phyloP scores from a whole-genome alignment of 495 filamentous ascomycete genomes.

The Venustampulla echinocandica region DNA sequence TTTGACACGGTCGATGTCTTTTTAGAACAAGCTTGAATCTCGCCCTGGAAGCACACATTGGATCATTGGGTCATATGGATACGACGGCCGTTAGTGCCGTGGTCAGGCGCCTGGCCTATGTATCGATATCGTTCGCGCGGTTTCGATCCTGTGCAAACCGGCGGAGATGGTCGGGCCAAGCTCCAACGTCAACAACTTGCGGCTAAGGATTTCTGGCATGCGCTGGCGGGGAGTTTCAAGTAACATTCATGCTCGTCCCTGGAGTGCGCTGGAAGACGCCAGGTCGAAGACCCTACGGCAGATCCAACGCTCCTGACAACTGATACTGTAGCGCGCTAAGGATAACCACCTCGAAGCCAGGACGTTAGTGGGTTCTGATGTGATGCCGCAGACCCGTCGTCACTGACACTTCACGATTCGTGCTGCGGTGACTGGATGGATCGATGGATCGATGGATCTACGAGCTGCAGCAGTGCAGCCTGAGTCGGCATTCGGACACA shows the following conservation, averaged over 20 bases:
- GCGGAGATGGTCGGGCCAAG: conserved; percentile 1
- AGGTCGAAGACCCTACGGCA: conserved; percentile 11
- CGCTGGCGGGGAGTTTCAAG: conserved; percentile 24
- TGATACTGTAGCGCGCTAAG: conserved; percentile 13
- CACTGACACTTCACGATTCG: conserved; percentile 3
- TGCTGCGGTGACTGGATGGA: too few relatives aligned
- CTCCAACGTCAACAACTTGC: too few relatives aligned
- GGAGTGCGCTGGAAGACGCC: too few relatives aligned
- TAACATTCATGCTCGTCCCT: conserved; percentile 18
- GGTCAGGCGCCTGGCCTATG: too few relatives aligned
- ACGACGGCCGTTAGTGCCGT: too few relatives aligned
- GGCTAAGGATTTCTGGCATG: conserved; percentile 19
- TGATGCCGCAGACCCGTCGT: conserved; percentile 12
- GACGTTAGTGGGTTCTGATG: conserved; percentile 15
- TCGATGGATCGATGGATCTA: conserved; percentile 20
- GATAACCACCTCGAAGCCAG: conserved; percentile 11
- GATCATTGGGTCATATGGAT: too few relatives aligned
- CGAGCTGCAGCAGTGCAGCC: conserved; percentile 14
- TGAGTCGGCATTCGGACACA: conserved; percentile 13
- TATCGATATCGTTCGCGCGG: too few relatives aligned
- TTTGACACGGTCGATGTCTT: conserved; percentile 10
- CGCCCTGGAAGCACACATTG: not conserved
- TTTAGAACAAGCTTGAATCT: not conserved
- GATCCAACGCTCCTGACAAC: conserved; percentile 14
- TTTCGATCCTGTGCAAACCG: too few relatives aligned